A percentile compares a stretch with the other conserved stretches of the same genome.
These are phyloP conservation scores for Diutina pseudorugosa DNA, from an alignment of 1,139 yeast species.

Conservation along the genomic window DNA sequence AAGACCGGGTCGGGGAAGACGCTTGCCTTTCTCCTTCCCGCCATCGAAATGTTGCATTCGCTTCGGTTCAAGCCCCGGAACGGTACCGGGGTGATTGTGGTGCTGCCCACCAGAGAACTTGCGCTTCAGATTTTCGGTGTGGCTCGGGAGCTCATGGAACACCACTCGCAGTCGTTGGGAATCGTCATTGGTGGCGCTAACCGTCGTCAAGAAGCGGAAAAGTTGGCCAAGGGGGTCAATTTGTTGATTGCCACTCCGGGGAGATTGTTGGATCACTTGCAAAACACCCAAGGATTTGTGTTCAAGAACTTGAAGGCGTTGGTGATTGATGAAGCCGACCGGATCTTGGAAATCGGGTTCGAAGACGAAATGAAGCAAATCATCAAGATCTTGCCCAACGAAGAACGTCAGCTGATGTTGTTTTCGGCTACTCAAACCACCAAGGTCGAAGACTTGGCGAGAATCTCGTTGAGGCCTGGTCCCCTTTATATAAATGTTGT, in stretches of 20 bases:
- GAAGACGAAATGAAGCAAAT: constrained; percentile 98
- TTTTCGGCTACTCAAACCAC: constrained; percentile 98
- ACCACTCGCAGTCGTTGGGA: constrained; percentile 89
- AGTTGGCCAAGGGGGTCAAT: constrained; percentile 86
- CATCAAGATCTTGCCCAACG: constrained; percentile 84
- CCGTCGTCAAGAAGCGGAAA: constrained; percentile 94
- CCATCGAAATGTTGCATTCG: constrained; percentile 81
- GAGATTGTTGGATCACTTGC: constrained; percentile 88
- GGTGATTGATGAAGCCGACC: constrained; percentile 93
- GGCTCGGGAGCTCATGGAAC: constrained; percentile 83
- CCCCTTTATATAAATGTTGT: constrained; percentile 94
- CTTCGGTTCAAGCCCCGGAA: constrained; percentile 85
- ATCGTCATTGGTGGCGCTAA: constrained; percentile 98
- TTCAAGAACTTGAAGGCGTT: constrained; percentile 90
- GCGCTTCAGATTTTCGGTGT: constrained; percentile 97
- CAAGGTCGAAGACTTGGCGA: constrained; percentile 94
- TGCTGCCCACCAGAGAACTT: constrained; percentile 83
- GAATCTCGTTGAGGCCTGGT: constrained; percentile 90
- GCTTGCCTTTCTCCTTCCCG: constrained; percentile 87
- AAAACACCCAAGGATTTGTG: constrained; percentile 87
- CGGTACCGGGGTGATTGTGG: constrained; percentile 82
- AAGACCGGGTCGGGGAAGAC: constrained; percentile 98
- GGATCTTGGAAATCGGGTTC: constrained; percentile 93
- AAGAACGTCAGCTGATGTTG: constrained; percentile 91
- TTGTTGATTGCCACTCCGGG: constrained; percentile 96